Evolutionary conservation across 352 stramenopile genomes (phyloP), one percentile per base, ranked within the genome.

Genomic region (Phytophthora multivora): DNA sequence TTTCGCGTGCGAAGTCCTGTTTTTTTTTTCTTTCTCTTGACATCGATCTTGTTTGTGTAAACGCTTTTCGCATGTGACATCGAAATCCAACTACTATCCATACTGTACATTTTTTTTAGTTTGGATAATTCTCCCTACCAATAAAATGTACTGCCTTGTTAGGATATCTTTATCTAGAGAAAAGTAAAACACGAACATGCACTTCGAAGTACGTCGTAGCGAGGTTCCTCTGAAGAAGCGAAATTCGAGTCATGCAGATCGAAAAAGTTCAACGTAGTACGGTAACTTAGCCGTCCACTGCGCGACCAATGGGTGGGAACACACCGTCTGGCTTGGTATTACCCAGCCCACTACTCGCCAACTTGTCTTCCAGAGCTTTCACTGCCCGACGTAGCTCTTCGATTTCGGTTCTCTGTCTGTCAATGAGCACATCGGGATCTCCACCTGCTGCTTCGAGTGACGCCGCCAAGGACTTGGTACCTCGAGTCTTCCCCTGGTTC

Each of bases 381-480:
- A 90, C 75, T 42, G 89, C 86, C 18, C 86, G 77, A 11, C 90
- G 76, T 15, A 98, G 66, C 9, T 92, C 79, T 35, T 91, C 78
- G 26, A 94, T 92, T 60, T 91, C 83, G 2, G 65, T 46, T 38
- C 77, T 65, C 59, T 94, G 85, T 13, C 70, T 65, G 13, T 77
- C 65, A 40, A 94, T 69, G 10, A 92, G 58, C 11, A 70, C 66
- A 51, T 89, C 76, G 5, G 79, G 70, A 33, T 94, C 81, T 16
- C 65, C 69, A 35, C 66, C 69, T 25, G 41, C 57, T 46, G 64
- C 65, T 41, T 61, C 65, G 4, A 78, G 47, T 19, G 51, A 42
- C 4, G 51, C 53, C 15, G 36, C 35, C 30, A 75, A 54, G 0
- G 63, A 66, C 38, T 51, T 69, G 42, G 46, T 67, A 21, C 42